A percentile compares a stretch with the other conserved stretches of the same genome.
These are phyloP conservation scores for Colletotrichum tofieldiae DNA, from an alignment of 2,329 filamentous ascomycete genomes.

Conservation along the genomic window DNA sequence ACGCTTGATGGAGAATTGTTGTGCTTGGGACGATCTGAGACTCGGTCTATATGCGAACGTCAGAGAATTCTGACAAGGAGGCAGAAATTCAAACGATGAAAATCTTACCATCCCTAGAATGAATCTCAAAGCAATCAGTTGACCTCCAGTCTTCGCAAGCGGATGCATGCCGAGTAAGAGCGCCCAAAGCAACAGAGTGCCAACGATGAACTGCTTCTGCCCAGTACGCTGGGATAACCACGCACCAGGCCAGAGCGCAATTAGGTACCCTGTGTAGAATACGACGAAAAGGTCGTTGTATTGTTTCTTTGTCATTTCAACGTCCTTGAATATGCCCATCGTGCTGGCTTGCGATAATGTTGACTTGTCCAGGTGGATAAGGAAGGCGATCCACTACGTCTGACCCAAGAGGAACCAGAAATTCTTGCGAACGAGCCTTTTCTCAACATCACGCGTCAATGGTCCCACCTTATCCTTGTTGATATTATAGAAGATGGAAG, in stretches of 20 bases:
- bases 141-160: constrained; percentile 45
- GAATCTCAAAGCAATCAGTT: constrained; percentile 46
- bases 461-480: constrained; percentile 42
- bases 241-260: constrained; percentile 47
- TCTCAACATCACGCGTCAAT: constrained; percentile 33
- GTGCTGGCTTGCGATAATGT: constrained; percentile 46
- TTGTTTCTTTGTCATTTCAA: constrained; percentile 45
- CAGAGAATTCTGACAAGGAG: background rate
- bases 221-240: constrained; percentile 45
- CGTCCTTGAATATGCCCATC: constrained; percentile 49
- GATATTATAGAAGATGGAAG: constrained; percentile 46
- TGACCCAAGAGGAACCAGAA: constrained; percentile 47
- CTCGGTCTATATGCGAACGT: constrained; percentile 44
- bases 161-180: constrained; percentile 46
- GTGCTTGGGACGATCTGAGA: constrained; percentile 49
- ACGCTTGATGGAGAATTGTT: constrained; percentile 49
- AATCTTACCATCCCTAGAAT: constrained; percentile 46
- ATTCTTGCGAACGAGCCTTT: constrained; percentile 44
- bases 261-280: constrained; percentile 47
- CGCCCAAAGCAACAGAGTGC: constrained; percentile 46
- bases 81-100: background rate
- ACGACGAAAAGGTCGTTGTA: constrained; percentile 47
- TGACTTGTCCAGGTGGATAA: constrained; percentile 49
- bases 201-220: constrained; percentile 47
- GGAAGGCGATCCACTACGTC: constrained; percentile 41